Conservation (phyloP, 768 basidiomycete genomes). For the Tulasnella sp. region DNA sequence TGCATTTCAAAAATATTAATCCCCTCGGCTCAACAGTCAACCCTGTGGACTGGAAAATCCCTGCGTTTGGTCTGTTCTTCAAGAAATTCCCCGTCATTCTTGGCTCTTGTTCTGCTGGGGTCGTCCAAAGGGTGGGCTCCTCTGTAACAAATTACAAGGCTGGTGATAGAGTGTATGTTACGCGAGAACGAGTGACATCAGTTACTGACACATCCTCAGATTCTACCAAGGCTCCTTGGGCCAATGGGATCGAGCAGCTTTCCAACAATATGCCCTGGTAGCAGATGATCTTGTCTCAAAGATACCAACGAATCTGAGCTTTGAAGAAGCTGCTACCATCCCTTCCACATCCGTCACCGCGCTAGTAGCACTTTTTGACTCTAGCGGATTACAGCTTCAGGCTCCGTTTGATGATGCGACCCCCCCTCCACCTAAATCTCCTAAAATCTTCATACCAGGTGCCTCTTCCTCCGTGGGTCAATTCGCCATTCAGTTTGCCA, state of each 20-base stretch:
- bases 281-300: not conserved
- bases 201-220: not conserved
- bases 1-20: no score
- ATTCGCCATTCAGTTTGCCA: constrained; percentile 13
- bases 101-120: constrained; percentile 1
- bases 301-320: constrained; percentile 1
- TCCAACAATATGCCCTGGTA: constrained; percentile 2
- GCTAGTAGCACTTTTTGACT: constrained; percentile 7
- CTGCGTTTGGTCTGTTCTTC: not conserved
- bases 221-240: no score
- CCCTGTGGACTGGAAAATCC: not conserved
- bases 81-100: not conserved
- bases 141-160: not conserved
- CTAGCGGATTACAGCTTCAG: constrained; percentile 2
- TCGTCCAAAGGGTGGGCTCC: not conserved
- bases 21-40: not conserved
- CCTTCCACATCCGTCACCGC: constrained; percentile 2
- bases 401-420: not conserved
- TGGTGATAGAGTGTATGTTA: constrained; percentile 11
- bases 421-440: not conserved
- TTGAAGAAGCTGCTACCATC: constrained; percentile 4
- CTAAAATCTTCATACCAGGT: constrained; percentile 6
- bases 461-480: constrained; percentile 8
- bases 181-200: not conserved
- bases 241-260: no score